Evolutionary conservation across 2,329 filamentous ascomycete species (phyloP).

Genomic region (Catunica adiposa): DNA sequence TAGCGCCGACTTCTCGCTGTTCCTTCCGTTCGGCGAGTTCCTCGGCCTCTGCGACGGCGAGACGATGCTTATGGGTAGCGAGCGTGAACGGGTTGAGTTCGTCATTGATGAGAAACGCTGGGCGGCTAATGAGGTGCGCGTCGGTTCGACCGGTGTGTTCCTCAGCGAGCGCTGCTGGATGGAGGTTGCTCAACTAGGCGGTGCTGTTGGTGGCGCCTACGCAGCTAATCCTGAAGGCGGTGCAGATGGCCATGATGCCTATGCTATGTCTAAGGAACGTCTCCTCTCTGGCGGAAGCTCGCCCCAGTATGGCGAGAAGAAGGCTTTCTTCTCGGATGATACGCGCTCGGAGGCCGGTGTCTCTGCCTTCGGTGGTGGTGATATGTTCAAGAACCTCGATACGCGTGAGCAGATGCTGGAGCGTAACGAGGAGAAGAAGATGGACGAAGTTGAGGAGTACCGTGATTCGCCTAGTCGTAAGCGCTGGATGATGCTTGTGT

Average conservation of each 20-base stretch:
- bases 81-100: conserved; percentile 78
- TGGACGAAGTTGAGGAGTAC: conserved; percentile 79
- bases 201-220: conserved; percentile 26
- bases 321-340: conserved; percentile 74
- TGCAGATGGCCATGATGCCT: conserved; percentile 41
- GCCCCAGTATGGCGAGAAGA: conserved; percentile 56
- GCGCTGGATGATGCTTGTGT: conserved; percentile 78
- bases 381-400: conserved; percentile 97
- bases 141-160: conserved; percentile 87
- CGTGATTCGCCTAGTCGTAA: conserved; percentile 65
- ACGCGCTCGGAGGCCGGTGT: conserved; percentile 77
- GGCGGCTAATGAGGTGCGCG: conserved; percentile 77
- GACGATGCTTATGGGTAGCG: conserved; percentile 72
- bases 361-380: conserved; percentile 79
- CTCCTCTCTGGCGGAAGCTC: conserved; percentile 35
- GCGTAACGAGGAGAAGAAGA: conserved; percentile 77
- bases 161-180: conserved; percentile 92
- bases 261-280: conserved; percentile 46
- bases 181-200: conserved; percentile 59
- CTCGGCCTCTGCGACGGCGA: conserved; percentile 75
- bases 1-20: conserved; percentile 88
- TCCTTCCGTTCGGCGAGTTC: conserved; percentile 91
- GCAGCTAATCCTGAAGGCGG: conserved; percentile 42
- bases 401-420: conserved; percentile 90
- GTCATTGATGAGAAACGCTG: conserved; percentile 86